Evolutionary conservation across 1,284 basidiomycete species (phyloP), one percentile per base, ranked within the genome.

Genomic region (Tilletia horrida): DNA sequence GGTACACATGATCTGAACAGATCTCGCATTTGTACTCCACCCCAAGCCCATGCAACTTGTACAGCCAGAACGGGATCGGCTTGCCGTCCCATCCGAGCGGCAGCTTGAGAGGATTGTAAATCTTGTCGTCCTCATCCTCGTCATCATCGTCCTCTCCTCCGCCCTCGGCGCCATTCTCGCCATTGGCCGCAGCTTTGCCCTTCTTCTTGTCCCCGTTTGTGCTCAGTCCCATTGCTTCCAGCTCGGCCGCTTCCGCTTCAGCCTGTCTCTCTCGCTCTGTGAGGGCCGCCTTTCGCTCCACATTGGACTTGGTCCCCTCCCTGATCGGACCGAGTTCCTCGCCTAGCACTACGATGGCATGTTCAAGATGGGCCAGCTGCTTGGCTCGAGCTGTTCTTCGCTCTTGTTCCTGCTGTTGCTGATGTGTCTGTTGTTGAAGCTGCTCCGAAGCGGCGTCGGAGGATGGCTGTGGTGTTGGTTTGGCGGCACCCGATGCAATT

Each of bases 11-110:
- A 64, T 82, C 82, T 16, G 92, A 95, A 82, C 96, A 99, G 77
- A 98, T 97, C 84, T 98, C 95, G 81, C 96, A 99, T 68, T 89
- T 88, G 83, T 97, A 99, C 83, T 97, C 93, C 63, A 97, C 94
- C 31, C 95, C 94, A 25, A 98, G 85, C 1, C 96, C 96, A 82
- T 98, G 96, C 65, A 99, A 84, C 83, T 97, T 98, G 85, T 95
- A 99, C 69, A 99, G 82, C 95, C 95, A 98, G 82, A 93, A 97
- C 18, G 96, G 95, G 76, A 98, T 98, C 18, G 95, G 94, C 81
- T 95, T 96, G 48, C 93, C 93, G 81, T 97, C 94, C 94, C 94
- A 97, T 1, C 95, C 95, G 2, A 98, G 86, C 11, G 96, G 96
- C 48, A 98, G 85, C 83, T 97, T 97, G 66, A 98, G 87, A 47